Evolutionary conservation across 176 grass and related monocot genomes (phyloP), one percentile per base, ranked within the genome.

Genomic region (Alloteropsis semialata): DNA sequence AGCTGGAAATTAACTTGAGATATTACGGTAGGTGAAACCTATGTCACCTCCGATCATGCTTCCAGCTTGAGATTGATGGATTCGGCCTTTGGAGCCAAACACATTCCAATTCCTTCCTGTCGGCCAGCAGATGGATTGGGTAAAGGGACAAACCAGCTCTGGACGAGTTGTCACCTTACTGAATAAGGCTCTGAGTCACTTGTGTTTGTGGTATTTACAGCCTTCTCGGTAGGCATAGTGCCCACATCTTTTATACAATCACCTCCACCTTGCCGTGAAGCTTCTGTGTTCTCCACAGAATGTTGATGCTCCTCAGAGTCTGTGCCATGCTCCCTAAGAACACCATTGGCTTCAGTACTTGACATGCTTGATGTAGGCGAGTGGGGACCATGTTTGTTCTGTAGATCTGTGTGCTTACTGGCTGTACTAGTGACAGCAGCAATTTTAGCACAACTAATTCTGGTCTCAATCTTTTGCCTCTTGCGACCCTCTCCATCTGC

Each of bases 141-240:
- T 78, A 49, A 34, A 76, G 21, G 42, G 72, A 38, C 18, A 66
- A 86, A 77, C 78, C 24, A 59, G 58, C 27, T 50, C 14, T 34
- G n/a, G 36, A 34, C 5, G 15, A 33, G 50, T 66, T 45, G 71
- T 98, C 80, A 98, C 90, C 96, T 90, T 74, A 98, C 90, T 71
- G 90, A 91, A 86, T 95, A 98, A 24, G 88, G 90, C 67, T 92
- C 89, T 21, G 93, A 91, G 66, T 90, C 87, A 21, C 85, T 86
- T 37, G 76, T 68, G 34, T 72, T 87, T 56, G 82, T 80, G 39
- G 84, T 87, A 89, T 87, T 89, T 81, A 89, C 84, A 66, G 85
- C 55, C n/a, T 84, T 89, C 74, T 91, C 89, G 24, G 77, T 84
- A 27, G 89, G 82, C 53, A 88, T 89, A 86, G 64, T 89, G 55